Percentiles rank a stretch among this genome's conserved stretches.
Evolutionary conservation across 805 yeast genomes (phyloP).

Genomic region (Saccharomycopsis oosterbeekiorum): DNA sequence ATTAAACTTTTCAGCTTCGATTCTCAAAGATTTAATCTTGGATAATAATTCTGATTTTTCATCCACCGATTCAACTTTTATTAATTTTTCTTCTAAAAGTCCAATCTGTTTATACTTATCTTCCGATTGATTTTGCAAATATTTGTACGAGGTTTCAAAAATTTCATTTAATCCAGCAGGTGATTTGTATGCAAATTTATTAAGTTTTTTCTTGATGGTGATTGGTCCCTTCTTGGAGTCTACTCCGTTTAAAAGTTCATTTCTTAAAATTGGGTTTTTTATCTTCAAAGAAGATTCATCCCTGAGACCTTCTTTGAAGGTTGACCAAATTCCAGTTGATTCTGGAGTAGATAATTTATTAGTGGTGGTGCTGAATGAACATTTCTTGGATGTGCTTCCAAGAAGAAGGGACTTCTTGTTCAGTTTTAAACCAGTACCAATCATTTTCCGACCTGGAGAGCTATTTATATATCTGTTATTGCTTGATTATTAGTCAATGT

Average conservation of each 20-base stretch:
- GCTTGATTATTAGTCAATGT: too few relatives aligned
- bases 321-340: slow-evolving; percentile 11
- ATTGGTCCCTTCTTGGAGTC: slow-evolving; percentile 38
- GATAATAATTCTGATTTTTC: slow-evolving; percentile 16
- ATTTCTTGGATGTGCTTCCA: neutral
- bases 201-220: slow-evolving; percentile 35
- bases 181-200: slow-evolving; percentile 46
- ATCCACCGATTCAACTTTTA: slow-evolving; percentile 19
- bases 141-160: slow-evolving; percentile 56
- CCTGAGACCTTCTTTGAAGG: slow-evolving; percentile 7
- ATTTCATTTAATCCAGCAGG: slow-evolving; percentile 66
- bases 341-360: neutral
- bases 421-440: neutral
- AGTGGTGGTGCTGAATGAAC: neutral
- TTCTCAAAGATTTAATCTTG: slow-evolving; percentile 28
- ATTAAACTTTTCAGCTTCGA: slow-evolving; percentile 61
- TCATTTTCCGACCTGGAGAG: neutral
- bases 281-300: slow-evolving; percentile 21
- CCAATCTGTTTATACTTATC: slow-evolving; percentile 33
- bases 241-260: slow-evolving; percentile 28
- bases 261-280: slow-evolving; percentile 22
- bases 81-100: slow-evolving; percentile 25
- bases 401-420: neutral
- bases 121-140: slow-evolving; percentile 42
- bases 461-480: neutral